A percentile compares a stretch with the other conserved stretches of the same genome.
phyloP scores from a whole-genome alignment of 306 rosid genomes.

The Corylus avellana region DNA sequence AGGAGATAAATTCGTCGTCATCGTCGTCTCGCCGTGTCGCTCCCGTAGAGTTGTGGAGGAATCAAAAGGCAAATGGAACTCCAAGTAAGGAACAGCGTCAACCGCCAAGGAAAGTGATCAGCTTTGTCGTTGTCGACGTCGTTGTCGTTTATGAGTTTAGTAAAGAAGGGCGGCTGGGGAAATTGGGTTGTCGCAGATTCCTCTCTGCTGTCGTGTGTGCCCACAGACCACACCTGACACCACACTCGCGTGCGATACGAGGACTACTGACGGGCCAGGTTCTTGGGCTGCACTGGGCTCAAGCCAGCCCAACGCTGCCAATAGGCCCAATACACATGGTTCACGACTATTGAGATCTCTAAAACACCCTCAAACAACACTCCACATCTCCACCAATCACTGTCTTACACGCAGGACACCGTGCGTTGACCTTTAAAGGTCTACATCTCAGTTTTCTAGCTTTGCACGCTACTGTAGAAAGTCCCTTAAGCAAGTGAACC shows the following conservation, averaged over 20 bases:
- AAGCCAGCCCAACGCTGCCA: neutral
- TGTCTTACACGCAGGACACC: neutral
- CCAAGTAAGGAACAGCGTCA: neutral
- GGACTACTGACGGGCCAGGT: too few species aligned
- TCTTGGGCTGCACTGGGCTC: neutral
- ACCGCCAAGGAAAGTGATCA: neutral
- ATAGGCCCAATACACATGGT: too few species aligned
- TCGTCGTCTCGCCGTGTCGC: slow-evolving; percentile 2
- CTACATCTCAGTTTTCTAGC: neutral
- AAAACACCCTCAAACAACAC: too few species aligned
- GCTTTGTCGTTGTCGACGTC: neutral
- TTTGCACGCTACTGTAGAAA: too few species aligned
- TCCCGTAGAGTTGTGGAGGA: neutral
- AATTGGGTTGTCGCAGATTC: neutral
- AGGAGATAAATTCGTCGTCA: slow-evolving; percentile 43
- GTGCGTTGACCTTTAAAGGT: neutral
- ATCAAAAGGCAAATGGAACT: neutral
- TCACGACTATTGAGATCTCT: too few species aligned
- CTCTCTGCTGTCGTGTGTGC: too few species aligned
- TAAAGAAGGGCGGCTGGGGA: neutral
- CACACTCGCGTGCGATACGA: too few species aligned
- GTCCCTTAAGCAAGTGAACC: too few species aligned
- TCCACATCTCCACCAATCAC: neutral
- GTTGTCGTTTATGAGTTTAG: neutral
- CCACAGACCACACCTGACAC: too few species aligned